Percentiles rank a stretch among this genome's conserved stretches.
phyloP scores from a whole-genome alignment of 2,329 filamentous ascomycete species.

The Cladosporium sp. region DNA sequence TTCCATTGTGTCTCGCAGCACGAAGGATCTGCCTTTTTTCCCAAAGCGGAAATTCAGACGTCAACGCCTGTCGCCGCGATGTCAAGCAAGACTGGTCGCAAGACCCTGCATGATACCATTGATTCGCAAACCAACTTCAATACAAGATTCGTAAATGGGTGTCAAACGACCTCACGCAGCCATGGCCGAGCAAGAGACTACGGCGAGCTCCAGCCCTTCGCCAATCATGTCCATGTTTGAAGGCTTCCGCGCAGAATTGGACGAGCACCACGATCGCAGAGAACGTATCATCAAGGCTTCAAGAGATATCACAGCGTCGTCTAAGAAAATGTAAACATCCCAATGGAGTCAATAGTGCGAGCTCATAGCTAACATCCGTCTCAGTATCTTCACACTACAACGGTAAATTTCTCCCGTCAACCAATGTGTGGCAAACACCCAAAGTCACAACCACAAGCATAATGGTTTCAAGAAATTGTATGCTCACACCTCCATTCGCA shows the following conservation, averaged over 20 bases:
- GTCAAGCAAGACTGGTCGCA: background rate
- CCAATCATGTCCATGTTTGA: constrained; percentile 71
- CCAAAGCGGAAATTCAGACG: constrained; percentile 2
- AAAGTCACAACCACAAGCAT: no score
- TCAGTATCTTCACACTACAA: constrained; percentile 78
- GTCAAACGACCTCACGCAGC: constrained; percentile 15
- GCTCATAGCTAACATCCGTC: background rate
- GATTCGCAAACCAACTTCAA: background rate
- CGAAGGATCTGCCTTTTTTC: background rate
- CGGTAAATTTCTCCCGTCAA: constrained; percentile 46
- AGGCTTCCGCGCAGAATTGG: constrained; percentile 77
- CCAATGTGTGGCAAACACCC: constrained; percentile 6
- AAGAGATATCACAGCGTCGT: constrained; percentile 85
- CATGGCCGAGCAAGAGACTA: constrained; percentile 10
- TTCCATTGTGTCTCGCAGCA: background rate
- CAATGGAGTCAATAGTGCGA: background rate
- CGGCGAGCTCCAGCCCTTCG: constrained; percentile 29
- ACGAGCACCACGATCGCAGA: constrained; percentile 88
- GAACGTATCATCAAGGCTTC: constrained; percentile 88
- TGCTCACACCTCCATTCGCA: background rate
- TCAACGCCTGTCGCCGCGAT: background rate
- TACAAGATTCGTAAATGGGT: constrained; percentile 5
- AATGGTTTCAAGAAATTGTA: no score
- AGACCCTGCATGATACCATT: background rate
- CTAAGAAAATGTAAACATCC: constrained; percentile 83